Conservation (phyloP, 139 green algal genomes). For the Tetraselmis striata region DNA sequence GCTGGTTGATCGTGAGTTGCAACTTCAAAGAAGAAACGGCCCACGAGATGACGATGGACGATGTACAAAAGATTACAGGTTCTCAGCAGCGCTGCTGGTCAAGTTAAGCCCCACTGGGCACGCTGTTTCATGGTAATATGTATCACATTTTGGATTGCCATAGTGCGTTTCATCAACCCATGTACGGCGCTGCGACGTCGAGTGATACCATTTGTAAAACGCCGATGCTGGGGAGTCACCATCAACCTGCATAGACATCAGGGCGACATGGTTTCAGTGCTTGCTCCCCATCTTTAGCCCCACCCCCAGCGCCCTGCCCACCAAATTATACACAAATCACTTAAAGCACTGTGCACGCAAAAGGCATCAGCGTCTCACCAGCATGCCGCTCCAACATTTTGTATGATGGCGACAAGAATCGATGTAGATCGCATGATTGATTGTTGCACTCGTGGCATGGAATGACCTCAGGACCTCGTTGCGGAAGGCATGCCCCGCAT, state of each 20-base stretch:
- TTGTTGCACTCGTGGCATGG: neutral
- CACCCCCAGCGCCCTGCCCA: neutral
- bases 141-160: neutral
- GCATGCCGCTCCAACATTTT: neutral
- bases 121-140: neutral
- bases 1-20: no score
- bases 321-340: neutral
- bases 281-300: neutral
- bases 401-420: neutral
- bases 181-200: neutral
- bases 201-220: neutral
- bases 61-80: no score
- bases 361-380: neutral
- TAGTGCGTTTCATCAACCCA: neutral
- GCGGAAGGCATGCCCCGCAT: neutral
- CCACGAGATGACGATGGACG: no score
- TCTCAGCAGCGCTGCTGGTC: neutral
- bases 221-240: neutral
- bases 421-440: neutral
- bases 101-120: neutral
- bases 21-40: no score
- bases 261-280: no score
- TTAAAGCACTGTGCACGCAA: neutral
- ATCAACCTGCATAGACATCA: neutral
- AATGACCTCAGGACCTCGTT: neutral